Evolutionary conservation across 2,329 filamentous ascomycete genomes (phyloP).

Genomic region (Emmonsiellopsis sp.): DNA sequence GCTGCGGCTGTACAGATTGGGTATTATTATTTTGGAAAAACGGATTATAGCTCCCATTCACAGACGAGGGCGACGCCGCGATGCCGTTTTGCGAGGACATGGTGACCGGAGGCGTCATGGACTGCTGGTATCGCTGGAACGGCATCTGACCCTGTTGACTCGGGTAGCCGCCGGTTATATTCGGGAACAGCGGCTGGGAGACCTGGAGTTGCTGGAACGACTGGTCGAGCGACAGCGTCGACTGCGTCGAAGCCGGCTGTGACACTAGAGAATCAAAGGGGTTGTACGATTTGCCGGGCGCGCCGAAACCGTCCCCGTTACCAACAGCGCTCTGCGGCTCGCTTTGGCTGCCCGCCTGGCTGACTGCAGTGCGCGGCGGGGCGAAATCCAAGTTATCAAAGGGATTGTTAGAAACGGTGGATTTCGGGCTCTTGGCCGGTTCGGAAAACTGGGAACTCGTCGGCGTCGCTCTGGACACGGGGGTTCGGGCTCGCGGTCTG

Average conservation of each 20-base stretch:
- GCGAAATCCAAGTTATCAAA: conserved; percentile 50
- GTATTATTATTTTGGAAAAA: conserved; percentile 24
- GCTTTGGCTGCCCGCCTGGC: background rate
- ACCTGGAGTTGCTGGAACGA: conserved; percentile 70
- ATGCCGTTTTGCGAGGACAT: conserved; percentile 24
- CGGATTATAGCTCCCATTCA: conserved; percentile 20
- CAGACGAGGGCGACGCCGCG: conserved; percentile 26
- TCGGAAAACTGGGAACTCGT: conserved; percentile 12
- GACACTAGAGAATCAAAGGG: conserved; percentile 52
- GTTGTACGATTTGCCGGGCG: conserved; percentile 45
- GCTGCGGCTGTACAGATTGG: conserved; percentile 13
- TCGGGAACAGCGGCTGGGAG: conserved; percentile 61
- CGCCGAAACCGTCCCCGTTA: conserved; percentile 22
- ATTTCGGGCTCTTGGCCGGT: conserved; percentile 12
- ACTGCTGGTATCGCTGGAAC: conserved; percentile 32
- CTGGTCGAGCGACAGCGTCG: conserved; percentile 46
- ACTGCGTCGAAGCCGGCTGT: conserved; percentile 22
- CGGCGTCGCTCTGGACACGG: conserved; percentile 28
- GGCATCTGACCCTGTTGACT: conserved; percentile 31
- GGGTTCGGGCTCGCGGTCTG: conserved; percentile 47
- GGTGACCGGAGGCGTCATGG: conserved; percentile 35
- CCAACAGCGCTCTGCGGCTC: conserved; percentile 21
- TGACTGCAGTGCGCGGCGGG: conserved; percentile 10
- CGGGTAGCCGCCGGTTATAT: conserved; percentile 59
- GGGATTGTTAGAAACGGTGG: conserved; percentile 50